Percentiles rank a stretch among this genome's conserved stretches.
Evolutionary conservation across 768 basidiomycete species (phyloP).

Genomic region (Kwoniella sp.): DNA sequence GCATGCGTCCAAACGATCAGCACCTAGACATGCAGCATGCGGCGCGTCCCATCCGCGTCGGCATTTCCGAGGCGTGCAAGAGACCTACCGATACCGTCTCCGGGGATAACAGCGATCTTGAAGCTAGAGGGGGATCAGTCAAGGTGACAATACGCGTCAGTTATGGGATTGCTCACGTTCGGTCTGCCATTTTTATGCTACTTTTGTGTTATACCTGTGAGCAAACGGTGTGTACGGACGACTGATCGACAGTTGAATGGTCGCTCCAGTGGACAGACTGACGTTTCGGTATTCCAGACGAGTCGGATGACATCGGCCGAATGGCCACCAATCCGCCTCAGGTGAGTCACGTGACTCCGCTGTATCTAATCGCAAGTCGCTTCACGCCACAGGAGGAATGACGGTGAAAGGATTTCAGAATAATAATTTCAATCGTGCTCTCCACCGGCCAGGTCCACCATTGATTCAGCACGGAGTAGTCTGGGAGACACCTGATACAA

Average conservation of each 20-base stretch:
- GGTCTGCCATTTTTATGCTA: conserved; percentile 23
- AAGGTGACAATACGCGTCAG: no score
- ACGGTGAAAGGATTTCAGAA: no score
- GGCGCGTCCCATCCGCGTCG: neutral
- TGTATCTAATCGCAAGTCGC: no score
- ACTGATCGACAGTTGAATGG: no score
- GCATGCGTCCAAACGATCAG: conserved; percentile 1
- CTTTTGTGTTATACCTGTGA: conserved; percentile 4
- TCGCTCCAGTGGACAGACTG: no score
- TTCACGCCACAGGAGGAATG: no score
- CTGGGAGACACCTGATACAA: neutral
- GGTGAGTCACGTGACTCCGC: no score
- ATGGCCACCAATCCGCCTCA: no score
- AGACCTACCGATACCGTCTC: conserved; percentile 86
- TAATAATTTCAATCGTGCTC: no score
- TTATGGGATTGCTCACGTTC: conserved; percentile 20
- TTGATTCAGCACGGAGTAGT: neutral
- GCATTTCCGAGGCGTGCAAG: no score
- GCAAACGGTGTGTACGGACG: no score
- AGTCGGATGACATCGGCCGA: conserved; percentile 14
- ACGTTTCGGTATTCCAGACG: no score
- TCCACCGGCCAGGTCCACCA: conserved; percentile 4
- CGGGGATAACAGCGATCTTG: conserved; percentile 82
- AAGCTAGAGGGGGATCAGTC: conserved; percentile 57
- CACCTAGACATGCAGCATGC: neutral